A percentile compares a stretch with the other conserved stretches of the same genome.
Conservation (phyloP, 2,329 filamentous ascomycete species). For the Alternaria novae-zelandiae region DNA sequence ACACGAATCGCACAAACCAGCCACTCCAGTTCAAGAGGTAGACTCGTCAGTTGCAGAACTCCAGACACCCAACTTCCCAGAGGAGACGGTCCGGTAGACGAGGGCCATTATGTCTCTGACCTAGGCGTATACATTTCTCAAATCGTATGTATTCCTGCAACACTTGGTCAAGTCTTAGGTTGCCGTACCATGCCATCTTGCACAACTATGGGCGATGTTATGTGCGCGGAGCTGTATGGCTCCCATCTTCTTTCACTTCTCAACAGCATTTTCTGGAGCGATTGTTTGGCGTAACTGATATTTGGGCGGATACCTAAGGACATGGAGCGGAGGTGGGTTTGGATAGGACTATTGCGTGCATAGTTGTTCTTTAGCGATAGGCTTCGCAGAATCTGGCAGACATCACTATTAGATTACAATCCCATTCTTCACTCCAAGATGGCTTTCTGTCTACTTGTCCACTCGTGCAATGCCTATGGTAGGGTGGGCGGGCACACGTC, state of each 20-base stretch:
- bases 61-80: conserved; percentile 31
- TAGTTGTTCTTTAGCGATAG: conserved; percentile 15
- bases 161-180: neutral
- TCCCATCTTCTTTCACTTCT: conserved; percentile 22
- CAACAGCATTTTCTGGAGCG: conserved; percentile 47
- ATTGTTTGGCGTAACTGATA: conserved; percentile 38
- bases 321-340: conserved; percentile 18
- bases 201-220: neutral
- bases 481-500: neutral
- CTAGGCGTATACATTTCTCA: neutral
- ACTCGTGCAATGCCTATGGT: neutral
- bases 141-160: neutral
- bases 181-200: neutral
- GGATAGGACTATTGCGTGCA: conserved; percentile 28
- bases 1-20: conserved; percentile 13
- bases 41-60: conserved; percentile 31
- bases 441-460: neutral
- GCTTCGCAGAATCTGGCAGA: conserved; percentile 10
- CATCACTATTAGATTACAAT: conserved; percentile 23
- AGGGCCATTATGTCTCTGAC: neutral
- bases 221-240: neutral
- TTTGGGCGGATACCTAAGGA: conserved; percentile 35
- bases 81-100: conserved; percentile 31
- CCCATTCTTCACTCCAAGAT: conserved; percentile 19
- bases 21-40: conserved; percentile 24